Evolutionary conservation across 768 basidiomycete genomes (phyloP).

Genomic region (Tulasnella sp.): DNA sequence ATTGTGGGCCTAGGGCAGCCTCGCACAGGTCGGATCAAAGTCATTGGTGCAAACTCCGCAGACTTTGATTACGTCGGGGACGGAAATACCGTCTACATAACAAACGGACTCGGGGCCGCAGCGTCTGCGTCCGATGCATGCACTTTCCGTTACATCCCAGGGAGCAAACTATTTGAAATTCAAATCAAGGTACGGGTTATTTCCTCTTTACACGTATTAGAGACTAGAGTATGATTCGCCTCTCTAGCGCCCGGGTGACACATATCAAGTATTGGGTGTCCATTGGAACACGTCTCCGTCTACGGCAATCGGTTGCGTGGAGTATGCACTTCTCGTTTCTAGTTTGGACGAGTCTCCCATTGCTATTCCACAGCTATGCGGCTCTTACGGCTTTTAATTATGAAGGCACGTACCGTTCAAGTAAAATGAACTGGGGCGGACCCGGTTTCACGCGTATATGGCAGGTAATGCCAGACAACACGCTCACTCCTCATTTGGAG

Average conservation of each 20-base stretch:
- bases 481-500: neutral
- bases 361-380: neutral
- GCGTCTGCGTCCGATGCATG: neutral
- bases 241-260: neutral
- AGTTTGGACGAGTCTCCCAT: neutral
- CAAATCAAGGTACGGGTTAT: neutral
- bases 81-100: neutral
- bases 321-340: neutral
- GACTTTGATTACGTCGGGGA: neutral
- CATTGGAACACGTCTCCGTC: neutral
- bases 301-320: neutral
- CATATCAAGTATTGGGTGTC: neutral
- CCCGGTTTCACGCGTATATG: neutral
- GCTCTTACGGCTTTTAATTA: neutral
- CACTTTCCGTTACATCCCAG: neutral
- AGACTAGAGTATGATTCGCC: neutral
- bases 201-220: neutral
- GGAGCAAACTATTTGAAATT: neutral
- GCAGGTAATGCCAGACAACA: neutral
- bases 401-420: neutral
- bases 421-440: neutral
- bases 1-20: no score
- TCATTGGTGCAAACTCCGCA: neutral
- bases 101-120: neutral
- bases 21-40: neutral